phyloP scores from a whole-genome alignment of 208 protist species.

The Leishmania major region DNA sequence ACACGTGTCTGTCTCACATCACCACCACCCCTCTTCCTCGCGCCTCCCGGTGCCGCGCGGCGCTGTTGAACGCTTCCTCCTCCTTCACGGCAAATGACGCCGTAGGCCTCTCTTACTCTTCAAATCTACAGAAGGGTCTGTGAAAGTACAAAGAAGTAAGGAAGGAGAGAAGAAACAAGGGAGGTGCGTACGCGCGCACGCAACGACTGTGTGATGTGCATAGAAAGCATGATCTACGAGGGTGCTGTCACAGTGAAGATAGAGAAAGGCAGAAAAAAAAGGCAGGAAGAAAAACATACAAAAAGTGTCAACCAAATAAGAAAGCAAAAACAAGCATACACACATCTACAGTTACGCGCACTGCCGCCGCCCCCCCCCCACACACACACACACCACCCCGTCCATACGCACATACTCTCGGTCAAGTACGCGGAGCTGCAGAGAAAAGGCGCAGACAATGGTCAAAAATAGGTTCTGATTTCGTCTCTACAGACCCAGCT shows the following conservation, averaged over 20 bases:
- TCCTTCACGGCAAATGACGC: neutral
- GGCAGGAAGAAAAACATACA: neutral
- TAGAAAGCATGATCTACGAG: neutral
- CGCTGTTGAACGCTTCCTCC: neutral
- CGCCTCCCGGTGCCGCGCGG: neutral
- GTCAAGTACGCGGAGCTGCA: neutral
- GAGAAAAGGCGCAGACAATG: neutral
- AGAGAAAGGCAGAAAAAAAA: neutral
- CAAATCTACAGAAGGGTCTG: neutral
- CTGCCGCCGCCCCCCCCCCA: neutral
- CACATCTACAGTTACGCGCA: neutral
- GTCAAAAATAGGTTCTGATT: neutral
- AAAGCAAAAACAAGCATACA: neutral
- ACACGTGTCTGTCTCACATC: neutral
- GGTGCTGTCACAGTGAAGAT: neutral
- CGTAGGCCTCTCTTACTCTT: neutral
- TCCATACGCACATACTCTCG: neutral
- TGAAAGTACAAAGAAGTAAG: neutral
- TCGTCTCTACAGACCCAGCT: neutral
- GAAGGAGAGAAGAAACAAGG: neutral
- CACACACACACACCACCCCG: neutral
- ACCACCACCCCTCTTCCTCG: neutral
- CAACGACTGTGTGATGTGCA: neutral
- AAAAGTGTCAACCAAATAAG: neutral
- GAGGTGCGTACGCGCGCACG: neutral